A percentile compares a stretch with the other conserved stretches of the same genome.
phyloP scores from a whole-genome alignment of 208 protist genomes.

The Crithidia thermophila region DNA sequence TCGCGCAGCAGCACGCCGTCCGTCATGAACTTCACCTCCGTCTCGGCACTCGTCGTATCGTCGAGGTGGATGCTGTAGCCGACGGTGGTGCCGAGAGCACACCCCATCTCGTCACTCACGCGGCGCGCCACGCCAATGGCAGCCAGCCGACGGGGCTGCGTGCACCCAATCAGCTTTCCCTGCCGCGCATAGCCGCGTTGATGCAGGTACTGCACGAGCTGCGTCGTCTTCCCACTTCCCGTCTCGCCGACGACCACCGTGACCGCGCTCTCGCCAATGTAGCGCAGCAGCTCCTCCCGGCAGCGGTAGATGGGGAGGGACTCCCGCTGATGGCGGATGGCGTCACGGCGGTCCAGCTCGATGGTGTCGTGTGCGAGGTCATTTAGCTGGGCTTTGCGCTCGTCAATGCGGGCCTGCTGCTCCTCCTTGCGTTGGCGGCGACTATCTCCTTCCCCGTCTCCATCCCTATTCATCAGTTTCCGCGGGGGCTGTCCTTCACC shows the following conservation, averaged over 20 bases:
- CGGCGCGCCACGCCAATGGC: slow-evolving; percentile 94
- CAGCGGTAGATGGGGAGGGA: slow-evolving; percentile 77
- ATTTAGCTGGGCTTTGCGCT: slow-evolving; percentile 25
- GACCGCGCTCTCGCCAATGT: slow-evolving; percentile 80
- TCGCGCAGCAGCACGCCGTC: slow-evolving; percentile 97
- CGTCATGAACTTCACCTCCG: slow-evolving; percentile 96
- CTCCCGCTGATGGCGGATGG: slow-evolving; percentile 37
- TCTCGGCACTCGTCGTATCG: slow-evolving; percentile 79
- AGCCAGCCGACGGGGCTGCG: slow-evolving; percentile 96
- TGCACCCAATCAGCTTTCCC: slow-evolving; percentile 83
- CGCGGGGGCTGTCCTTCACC: too few relatives aligned
- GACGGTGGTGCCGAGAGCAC: slow-evolving; percentile 79
- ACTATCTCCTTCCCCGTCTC: neutral
- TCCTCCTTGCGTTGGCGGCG: slow-evolving; percentile 25
- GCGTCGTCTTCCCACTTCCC: slow-evolving; percentile 93
- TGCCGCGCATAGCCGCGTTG: slow-evolving; percentile 65
- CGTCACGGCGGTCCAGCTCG: slow-evolving; percentile 32
- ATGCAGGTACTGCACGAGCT: slow-evolving; percentile 91
- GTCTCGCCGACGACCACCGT: slow-evolving; percentile 90
- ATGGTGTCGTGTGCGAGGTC: slow-evolving; percentile 15
- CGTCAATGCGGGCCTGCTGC: slow-evolving; percentile 20
- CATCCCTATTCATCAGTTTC: neutral
- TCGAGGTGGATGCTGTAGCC: slow-evolving; percentile 95
- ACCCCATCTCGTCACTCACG: slow-evolving; percentile 93
- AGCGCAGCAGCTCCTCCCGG: slow-evolving; percentile 72